Conservation (phyloP, 1,284 basidiomycete genomes). For the Pascua sp. region DNA sequence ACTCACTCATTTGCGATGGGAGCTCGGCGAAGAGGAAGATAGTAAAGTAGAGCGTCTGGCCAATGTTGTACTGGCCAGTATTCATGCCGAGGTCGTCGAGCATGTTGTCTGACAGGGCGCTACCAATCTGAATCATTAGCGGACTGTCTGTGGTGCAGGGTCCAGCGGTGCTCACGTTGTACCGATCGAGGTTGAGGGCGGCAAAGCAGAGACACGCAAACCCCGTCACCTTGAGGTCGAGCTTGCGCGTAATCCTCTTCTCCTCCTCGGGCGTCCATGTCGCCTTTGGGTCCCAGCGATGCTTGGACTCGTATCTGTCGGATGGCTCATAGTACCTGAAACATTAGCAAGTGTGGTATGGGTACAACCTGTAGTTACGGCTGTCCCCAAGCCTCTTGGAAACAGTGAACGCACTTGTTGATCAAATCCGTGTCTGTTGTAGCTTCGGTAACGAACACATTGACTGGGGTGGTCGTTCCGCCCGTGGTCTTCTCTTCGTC, state of each 20-base stretch:
- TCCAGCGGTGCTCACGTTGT: constrained; percentile 14
- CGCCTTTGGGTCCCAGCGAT: constrained; percentile 42
- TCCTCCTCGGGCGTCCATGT: constrained; percentile 47
- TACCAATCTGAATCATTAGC: constrained; percentile 11
- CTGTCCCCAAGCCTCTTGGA: too few relatives aligned
- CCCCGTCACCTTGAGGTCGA: constrained; percentile 24
- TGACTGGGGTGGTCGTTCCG: too few relatives aligned
- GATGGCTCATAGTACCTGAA: constrained; percentile 29
- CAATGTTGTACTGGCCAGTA: constrained; percentile 46
- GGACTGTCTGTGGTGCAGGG: not conserved
- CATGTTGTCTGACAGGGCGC: constrained; percentile 46
- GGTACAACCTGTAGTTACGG: too few relatives aligned
- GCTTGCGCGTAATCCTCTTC: constrained; percentile 29
- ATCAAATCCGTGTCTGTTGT: not conserved
- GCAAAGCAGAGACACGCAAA: constrained; percentile 41
- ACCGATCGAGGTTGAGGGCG: constrained; percentile 37
- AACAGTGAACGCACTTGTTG: not conserved
- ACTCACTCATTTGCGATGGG: constrained; percentile 31
- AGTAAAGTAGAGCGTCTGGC: constrained; percentile 36
- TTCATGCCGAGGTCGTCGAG: constrained; percentile 43
- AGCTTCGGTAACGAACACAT: too few relatives aligned
- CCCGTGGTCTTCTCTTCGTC: too few relatives aligned
- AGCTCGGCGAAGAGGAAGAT: constrained; percentile 44
- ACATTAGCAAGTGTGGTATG: too few relatives aligned
- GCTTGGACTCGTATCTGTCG: constrained; percentile 36